Conservation (phyloP, 306 rosid species). For the Myrica gale region DNA sequence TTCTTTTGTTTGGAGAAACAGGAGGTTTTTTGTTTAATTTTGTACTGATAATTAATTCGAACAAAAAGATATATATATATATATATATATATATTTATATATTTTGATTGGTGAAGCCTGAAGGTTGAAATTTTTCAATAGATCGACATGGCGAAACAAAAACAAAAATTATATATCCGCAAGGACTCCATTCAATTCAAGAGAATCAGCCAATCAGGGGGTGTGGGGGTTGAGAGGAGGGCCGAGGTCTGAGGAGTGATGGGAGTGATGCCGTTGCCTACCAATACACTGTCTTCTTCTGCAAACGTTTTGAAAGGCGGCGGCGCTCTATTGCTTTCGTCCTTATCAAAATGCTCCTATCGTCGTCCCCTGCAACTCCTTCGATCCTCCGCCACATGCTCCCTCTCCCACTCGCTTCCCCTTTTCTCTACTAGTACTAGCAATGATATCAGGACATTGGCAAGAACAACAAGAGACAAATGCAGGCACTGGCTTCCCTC, state of each 20-base stretch:
- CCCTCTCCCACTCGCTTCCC: not conserved
- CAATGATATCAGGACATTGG: not conserved
- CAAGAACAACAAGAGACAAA: not conserved
- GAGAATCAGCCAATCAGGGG: not conserved
- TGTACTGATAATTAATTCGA: too few relatives aligned
- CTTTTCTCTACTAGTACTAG: not conserved
- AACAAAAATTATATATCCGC: not conserved
- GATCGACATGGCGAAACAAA: too few relatives aligned
- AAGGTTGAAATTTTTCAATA: too few relatives aligned
- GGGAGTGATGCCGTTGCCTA: not conserved
- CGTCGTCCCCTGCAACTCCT: not conserved
- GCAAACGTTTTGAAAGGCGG: constrained; percentile 13
- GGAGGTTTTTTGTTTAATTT: too few relatives aligned
- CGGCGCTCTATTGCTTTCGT: not conserved
- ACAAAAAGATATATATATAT: too few relatives aligned
- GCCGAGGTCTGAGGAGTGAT: not conserved
- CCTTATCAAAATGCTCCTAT: not conserved
- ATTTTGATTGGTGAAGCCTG: too few relatives aligned
- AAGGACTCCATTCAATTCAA: not conserved
- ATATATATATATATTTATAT: too few relatives aligned
- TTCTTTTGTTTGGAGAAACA: too few relatives aligned
- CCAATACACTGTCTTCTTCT: not conserved
- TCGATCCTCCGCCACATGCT: not conserved
- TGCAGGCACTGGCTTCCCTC: not conserved
- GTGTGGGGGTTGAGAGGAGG: not conserved